Evolutionary conservation across 1,284 basidiomycete species (phyloP).

Genomic region (Mixia osmundae): DNA sequence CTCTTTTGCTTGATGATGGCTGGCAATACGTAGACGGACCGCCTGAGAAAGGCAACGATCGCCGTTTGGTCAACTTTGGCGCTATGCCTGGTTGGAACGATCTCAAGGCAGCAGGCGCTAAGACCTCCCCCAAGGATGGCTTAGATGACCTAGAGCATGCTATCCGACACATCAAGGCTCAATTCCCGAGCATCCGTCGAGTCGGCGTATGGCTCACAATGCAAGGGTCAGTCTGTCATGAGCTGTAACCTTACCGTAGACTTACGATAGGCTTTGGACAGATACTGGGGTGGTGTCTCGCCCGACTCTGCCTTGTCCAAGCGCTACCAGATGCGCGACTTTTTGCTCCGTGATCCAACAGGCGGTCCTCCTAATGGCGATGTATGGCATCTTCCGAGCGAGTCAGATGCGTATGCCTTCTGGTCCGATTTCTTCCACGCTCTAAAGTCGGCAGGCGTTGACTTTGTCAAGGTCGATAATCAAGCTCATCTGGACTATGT

Average conservation of each 20-base stretch:
- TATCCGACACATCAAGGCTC: slow-evolving; percentile 1
- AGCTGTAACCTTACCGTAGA: neutral
- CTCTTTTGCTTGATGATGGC: slow-evolving; percentile 16
- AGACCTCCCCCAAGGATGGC: neutral
- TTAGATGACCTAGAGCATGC: slow-evolving; percentile 1
- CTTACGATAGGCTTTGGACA: neutral
- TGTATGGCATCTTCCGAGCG: slow-evolving; percentile 10
- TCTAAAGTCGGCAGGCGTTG: slow-evolving; percentile 15
- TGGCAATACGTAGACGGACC: slow-evolving; percentile 12
- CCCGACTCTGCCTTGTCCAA: slow-evolving; percentile 8
- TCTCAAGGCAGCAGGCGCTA: slow-evolving; percentile 1
- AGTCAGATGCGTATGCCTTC: slow-evolving; percentile 12
- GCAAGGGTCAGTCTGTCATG: slow-evolving; percentile 3
- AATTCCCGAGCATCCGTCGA: slow-evolving; percentile 8
- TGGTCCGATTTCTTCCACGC: slow-evolving; percentile 17
- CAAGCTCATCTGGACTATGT: slow-evolving; percentile 15
- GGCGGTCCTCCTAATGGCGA: too few species aligned
- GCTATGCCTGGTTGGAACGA: slow-evolving; percentile 6
- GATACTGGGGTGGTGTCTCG: slow-evolving; percentile 14
- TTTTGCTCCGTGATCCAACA: slow-evolving; percentile 2
- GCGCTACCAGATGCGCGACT: slow-evolving; percentile 5
- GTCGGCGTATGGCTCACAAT: slow-evolving; percentile 18
- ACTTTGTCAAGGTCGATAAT: slow-evolving; percentile 22
- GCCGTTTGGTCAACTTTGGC: slow-evolving; percentile 4
- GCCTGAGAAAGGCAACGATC: slow-evolving; percentile 3